Conservation (phyloP, 2,329 filamentous ascomycete species). For the Talaromyces sp. region DNA sequence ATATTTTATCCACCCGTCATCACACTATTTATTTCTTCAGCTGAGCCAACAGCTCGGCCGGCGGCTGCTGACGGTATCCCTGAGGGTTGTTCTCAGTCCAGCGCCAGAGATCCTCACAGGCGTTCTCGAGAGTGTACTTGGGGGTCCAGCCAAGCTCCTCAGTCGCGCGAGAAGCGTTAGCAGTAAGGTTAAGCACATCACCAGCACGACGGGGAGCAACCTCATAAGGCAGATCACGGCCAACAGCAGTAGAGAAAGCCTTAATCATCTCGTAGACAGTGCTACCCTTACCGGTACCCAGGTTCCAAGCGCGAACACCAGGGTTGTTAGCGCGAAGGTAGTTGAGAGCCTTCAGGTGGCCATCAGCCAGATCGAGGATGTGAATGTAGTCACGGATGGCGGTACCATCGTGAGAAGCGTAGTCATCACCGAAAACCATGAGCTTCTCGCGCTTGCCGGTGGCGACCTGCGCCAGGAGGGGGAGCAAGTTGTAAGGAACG, state of each 20-base stretch:
- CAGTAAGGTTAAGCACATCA: constrained; percentile 92
- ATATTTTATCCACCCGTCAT: not conserved
- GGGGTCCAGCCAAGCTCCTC: constrained; percentile 91
- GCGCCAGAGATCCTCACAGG: constrained; percentile 90
- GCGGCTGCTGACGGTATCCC: constrained; percentile 91
- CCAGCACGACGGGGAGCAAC: constrained; percentile 80
- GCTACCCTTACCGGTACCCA: constrained; percentile 90
- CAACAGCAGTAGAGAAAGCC: constrained; percentile 85
- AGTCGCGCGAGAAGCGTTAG: constrained; percentile 85
- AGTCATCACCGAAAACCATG: constrained; percentile 93
- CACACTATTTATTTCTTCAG: constrained; percentile 39
- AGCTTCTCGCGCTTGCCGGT: constrained; percentile 94
- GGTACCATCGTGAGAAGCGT: constrained; percentile 59
- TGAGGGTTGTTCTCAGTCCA: constrained; percentile 98
- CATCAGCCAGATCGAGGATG: constrained; percentile 54
- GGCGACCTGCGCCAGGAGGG: constrained; percentile 91
- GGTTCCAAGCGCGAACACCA: constrained; percentile 92
- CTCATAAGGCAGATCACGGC: constrained; percentile 82
- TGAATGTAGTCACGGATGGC: constrained; percentile 75
- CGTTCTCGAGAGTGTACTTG: constrained; percentile 84
- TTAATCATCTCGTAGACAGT: constrained; percentile 98
- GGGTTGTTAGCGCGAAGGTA: constrained; percentile 61
- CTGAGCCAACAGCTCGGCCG: constrained; percentile 71
- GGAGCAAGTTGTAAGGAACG: constrained; percentile 92
- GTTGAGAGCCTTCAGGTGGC: constrained; percentile 69